Conservation (phyloP, 306 rosid species). For the Begonia fuchsioides region DNA sequence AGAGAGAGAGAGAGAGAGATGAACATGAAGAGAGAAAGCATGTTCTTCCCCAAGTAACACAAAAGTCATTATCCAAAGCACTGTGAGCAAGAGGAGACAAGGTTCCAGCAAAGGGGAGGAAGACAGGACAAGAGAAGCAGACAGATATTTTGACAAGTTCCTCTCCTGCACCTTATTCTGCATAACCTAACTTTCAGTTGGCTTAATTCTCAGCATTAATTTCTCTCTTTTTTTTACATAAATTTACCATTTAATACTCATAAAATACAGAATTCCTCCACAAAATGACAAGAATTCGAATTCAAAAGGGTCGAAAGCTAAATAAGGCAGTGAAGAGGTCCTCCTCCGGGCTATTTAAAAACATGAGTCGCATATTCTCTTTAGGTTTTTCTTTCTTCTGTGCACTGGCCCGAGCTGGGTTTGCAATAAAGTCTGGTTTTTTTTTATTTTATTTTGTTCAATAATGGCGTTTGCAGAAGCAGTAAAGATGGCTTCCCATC, state of each 20-base stretch:
- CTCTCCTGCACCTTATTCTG: slow-evolving; percentile 3
- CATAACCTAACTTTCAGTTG: neutral
- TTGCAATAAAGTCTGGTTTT: slow-evolving; percentile 37
- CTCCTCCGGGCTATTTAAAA: slow-evolving; percentile 12
- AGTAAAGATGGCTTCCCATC: slow-evolving; percentile 38
- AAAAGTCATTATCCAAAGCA: slow-evolving; percentile 3
- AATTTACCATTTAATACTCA: slow-evolving; percentile 3
- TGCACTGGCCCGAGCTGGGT: slow-evolving; percentile 12
- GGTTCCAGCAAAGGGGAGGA: slow-evolving; percentile 21
- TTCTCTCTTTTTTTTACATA: too few species aligned
- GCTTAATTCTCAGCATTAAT: too few species aligned
- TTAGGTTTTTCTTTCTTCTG: slow-evolving; percentile 26
- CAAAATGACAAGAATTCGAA: too few species aligned
- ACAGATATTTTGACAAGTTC: slow-evolving; percentile 26
- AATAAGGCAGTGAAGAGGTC: slow-evolving; percentile 30
- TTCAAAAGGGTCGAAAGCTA: too few species aligned
- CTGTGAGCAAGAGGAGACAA: slow-evolving; percentile 22
- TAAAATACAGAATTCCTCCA: slow-evolving; percentile 6
- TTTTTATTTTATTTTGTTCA: neutral
- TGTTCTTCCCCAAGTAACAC: too few species aligned
- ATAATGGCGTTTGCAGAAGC: slow-evolving; percentile 38
- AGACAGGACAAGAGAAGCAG: slow-evolving; percentile 23
- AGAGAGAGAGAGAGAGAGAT: too few species aligned
- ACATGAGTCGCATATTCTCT: slow-evolving; percentile 34
- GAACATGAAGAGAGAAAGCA: too few species aligned